phyloP scores from a whole-genome alignment of 2,329 filamentous ascomycete species.

The Claviceps sp. region DNA sequence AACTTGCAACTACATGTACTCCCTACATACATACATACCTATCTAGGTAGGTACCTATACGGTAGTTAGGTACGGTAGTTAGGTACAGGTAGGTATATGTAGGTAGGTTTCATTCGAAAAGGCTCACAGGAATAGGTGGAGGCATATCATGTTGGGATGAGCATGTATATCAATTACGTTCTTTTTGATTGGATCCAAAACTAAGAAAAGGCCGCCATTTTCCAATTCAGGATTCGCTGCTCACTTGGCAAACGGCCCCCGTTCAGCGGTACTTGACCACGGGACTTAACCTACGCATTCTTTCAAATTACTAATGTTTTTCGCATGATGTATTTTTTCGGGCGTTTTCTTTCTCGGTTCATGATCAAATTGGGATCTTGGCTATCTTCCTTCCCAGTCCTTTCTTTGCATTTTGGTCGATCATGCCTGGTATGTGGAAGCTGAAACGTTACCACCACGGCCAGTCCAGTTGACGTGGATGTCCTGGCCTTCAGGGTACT shows the following conservation, averaged over 20 bases:
- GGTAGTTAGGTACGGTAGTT: too few species aligned
- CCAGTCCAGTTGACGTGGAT: slow-evolving; percentile 99
- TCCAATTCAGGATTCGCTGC: background rate
- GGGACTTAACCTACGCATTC: background rate
- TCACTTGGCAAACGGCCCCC: background rate
- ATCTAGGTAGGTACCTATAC: background rate
- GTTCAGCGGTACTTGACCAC: background rate
- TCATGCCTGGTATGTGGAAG: slow-evolving; percentile 96
- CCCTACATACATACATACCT: too few species aligned
- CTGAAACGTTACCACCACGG: slow-evolving; percentile 90
- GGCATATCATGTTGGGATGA: background rate
- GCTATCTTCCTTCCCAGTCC: background rate
- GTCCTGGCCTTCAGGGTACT: slow-evolving; percentile 74
- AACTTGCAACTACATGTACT: too few species aligned
- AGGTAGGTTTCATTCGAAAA: background rate
- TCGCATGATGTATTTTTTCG: background rate
- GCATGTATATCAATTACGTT: background rate
- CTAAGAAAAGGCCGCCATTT: background rate
- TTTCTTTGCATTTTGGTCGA: background rate
- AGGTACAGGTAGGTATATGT: too few species aligned
- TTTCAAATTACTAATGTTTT: background rate
- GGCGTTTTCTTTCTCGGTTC: background rate
- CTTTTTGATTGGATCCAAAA: background rate
- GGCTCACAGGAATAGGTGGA: background rate
- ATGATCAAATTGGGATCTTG: background rate